Evolutionary conservation across 768 basidiomycete genomes (phyloP), one percentile per base, ranked within the genome.

Genomic region (Kwoniella botswanensis): DNA sequence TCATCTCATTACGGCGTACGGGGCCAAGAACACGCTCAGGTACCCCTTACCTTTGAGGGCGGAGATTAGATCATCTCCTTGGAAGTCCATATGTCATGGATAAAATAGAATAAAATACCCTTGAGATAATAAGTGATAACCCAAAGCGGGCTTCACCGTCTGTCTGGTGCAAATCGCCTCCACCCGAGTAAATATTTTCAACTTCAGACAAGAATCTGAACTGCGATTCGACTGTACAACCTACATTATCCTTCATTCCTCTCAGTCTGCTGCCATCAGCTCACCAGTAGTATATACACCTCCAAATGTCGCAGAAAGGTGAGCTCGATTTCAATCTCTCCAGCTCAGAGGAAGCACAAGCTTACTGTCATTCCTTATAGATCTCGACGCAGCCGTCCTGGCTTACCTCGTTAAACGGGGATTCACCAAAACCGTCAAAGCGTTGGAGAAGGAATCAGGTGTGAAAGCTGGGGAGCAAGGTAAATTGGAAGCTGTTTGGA

Each of bases 381-480:
- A 76, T 42, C 81, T 83, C 59, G 76, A 81, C 72, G 55, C 71
- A n/a, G 81, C 82, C 46, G 73, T 83, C 56, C 73, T 80, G 21
- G 71, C 79, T 12, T 79, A 81, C 67, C 74, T 83, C 50, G 73
- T 76, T 64, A 60, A 68, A n/a, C 69, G 73, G 50, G 82, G 82
- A 17, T 75, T 78, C 54, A 77, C 79, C 42, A 72, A 74, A 41
- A 68, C 82, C 7, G 73, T 74, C 59, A 80, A 80, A 71, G 78
- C 81, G 10, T 76, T 83, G 59, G 74, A 76, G 57, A 79, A 81
- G 63, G 82, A 82, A 53, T 71, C 76, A 1, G 58, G 66, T 21
- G 65, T 72, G 21, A 76, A 70, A 52, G 50, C 64, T 3, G 66
- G 52, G 0, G 68, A 68, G 4, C 65, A 70, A 24, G 66, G 65